Evolutionary conservation across 164 flowering plant genomes (phyloP).

Genomic region (Umbellularia californica): DNA sequence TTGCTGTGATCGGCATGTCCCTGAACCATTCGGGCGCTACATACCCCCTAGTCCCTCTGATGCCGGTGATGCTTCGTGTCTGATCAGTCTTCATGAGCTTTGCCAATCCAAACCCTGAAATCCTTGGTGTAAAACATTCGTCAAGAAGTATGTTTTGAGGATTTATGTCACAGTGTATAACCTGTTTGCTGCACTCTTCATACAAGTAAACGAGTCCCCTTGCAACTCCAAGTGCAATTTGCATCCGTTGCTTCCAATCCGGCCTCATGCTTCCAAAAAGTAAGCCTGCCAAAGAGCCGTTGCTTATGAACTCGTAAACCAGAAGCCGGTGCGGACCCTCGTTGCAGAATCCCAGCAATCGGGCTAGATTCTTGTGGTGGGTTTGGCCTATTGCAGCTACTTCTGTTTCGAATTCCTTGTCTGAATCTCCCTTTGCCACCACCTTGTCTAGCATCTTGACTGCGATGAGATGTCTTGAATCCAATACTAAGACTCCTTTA

Average conservation of each 20-base stretch:
- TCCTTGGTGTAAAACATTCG: slow-evolving; percentile 10
- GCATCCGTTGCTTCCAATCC: slow-evolving; percentile 14
- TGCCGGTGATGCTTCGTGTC: slow-evolving; percentile 15
- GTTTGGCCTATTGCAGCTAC: slow-evolving; percentile 18
- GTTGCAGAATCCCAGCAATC: slow-evolving; percentile 23
- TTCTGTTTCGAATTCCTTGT: slow-evolving; percentile 16
- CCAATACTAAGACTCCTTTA: slow-evolving; percentile 3
- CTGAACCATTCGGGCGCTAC: slow-evolving; percentile 31
- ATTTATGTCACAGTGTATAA: slow-evolving; percentile 27
- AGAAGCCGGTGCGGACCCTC: slow-evolving; percentile 19
- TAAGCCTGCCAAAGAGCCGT: slow-evolving; percentile 15
- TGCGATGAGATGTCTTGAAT: slow-evolving; percentile 1
- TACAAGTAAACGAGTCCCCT: slow-evolving; percentile 22
- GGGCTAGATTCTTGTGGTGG: slow-evolving; percentile 25
- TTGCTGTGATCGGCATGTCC: slow-evolving; percentile 17
- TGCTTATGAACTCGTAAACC: slow-evolving; percentile 25
- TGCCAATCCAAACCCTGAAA: slow-evolving; percentile 28
- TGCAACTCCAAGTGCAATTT: slow-evolving; percentile 20
- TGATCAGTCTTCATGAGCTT: slow-evolving; percentile 21
- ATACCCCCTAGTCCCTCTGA: slow-evolving; percentile 26
- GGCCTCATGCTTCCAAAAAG: slow-evolving; percentile 20
- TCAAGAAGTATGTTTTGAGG: slow-evolving; percentile 25
- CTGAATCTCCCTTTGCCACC: not conserved
- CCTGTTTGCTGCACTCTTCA: slow-evolving; percentile 19
- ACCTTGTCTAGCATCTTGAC: slow-evolving; percentile 14